Evolutionary conservation across 495 filamentous ascomycete genomes (phyloP), one percentile per base, ranked within the genome.

Genomic region (Pseudevernia furfuracea): DNA sequence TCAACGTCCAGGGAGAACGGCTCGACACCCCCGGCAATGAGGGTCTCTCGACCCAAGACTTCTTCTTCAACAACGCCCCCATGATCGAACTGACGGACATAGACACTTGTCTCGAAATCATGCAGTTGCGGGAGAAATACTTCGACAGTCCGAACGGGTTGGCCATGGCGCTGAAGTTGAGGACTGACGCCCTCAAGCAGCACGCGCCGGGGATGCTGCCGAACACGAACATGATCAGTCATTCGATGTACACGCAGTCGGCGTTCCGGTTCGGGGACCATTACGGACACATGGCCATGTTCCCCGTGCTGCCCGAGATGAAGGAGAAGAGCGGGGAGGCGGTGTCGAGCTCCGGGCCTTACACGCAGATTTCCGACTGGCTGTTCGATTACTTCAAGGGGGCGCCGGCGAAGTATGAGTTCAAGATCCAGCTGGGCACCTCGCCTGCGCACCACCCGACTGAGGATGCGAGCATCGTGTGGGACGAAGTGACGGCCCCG

Each of bases 61-160:
- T 66, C 60, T 58, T 64, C 61, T 68, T 67, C 62, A 66, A 68
- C 43, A 68, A 66, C 36, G 66, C 66, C 21, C 66, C 61, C 1
- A 68, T 70, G 68, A 61, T 68, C 23, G 62, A 70, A 39, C 25
- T 66, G 53, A 66, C 61, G 21, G 66, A 70, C 25, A 58, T 65
- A 19, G 58, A 65, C 30, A 68, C 66, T 6, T 58, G 48, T 36
- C 41, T 66, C 17, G 66, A 68, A 30, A 68, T 63, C 36, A 68
- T 68, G 56, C 36, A 58, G 30, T 23, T 66, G n/a, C 17, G 68
- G 25, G 68, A 68, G 25, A 61, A 59, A 34, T 46, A 70, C 53
- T 68, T 65, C 32, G 62, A 68, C 17, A 58, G 41, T 28, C 58
- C 61, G 36, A 58, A 28, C 3, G 38, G 28, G 0, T 41, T 68